These are phyloP conservation scores for Anastatica hierochuntica DNA, from an alignment of 345 rosid genomes.

Conservation along the genomic window DNA sequence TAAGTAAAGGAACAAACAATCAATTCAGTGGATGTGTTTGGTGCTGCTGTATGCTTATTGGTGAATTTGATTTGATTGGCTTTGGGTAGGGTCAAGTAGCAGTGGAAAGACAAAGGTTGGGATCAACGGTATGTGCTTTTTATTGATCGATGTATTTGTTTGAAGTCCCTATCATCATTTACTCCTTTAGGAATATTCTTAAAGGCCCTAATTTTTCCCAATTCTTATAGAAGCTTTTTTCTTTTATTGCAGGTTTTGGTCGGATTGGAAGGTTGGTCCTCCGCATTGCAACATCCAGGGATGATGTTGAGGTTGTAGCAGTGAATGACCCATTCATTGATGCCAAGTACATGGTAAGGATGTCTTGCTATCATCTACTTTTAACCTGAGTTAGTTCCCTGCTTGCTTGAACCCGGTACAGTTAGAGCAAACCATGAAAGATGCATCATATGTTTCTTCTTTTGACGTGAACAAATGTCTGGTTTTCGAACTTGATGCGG, in stretches of 20 bases:
- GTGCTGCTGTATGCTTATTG: conserved; percentile 18
- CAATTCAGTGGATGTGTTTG: background rate
- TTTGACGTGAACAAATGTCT: background rate
- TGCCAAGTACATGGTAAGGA: conserved; percentile 83
- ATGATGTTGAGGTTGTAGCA: conserved; percentile 80
- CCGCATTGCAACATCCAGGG: conserved; percentile 79
- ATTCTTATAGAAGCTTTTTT: no score
- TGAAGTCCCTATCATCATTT: no score
- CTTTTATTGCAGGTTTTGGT: conserved; percentile 93
- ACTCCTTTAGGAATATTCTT: no score
- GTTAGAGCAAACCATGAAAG: background rate
- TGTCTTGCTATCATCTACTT: background rate
- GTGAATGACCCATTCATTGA: conserved; percentile 96
- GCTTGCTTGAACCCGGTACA: no score
- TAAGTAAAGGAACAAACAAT: conserved; percentile 28
- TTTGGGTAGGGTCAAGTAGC: conserved; percentile 38
- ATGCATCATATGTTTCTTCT: background rate
- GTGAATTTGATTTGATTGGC: conserved; percentile 20
- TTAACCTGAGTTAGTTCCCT: background rate
- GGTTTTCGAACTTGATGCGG: background rate
- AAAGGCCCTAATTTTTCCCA: no score
- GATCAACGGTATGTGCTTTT: conserved; percentile 68
- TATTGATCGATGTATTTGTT: no score
- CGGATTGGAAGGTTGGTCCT: conserved; percentile 95
- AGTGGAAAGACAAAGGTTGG: conserved; percentile 67